Percentiles rank a stretch among this genome's conserved stretches.
These are phyloP conservation scores for Collybia mongolica DNA, from an alignment of 768 basidiomycete genomes.

Conservation along the genomic window DNA sequence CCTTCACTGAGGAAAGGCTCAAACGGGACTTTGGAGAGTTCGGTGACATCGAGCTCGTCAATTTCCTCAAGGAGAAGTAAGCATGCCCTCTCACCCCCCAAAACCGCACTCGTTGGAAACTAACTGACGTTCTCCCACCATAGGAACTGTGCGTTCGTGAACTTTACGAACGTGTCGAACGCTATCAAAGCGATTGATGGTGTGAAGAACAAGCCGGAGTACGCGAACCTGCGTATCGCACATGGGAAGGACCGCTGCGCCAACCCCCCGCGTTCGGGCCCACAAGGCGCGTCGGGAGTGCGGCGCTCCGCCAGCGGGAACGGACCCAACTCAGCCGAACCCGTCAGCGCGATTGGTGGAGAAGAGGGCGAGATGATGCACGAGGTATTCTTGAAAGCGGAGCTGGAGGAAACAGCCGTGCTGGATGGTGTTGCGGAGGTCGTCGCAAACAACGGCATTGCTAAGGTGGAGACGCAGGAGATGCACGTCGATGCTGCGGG, in stretches of 20 bases:
- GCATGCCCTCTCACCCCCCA: conserved; percentile 28
- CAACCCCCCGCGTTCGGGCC: conserved; percentile 84
- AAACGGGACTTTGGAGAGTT: conserved; percentile 93
- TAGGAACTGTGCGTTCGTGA: conserved; percentile 95
- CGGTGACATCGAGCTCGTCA: conserved; percentile 96
- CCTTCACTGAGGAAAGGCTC: conserved; percentile 85
- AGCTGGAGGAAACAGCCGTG: background rate
- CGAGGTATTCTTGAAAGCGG: background rate
- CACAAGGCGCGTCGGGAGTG: conserved; percentile 61
- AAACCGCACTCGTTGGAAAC: background rate
- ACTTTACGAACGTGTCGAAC: conserved; percentile 93
- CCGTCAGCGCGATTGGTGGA: conserved; percentile 30
- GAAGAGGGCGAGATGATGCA: conserved; percentile 21
- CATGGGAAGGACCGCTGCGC: conserved; percentile 97
- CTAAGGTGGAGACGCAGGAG: conserved; percentile 28
- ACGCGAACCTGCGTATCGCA: conserved; percentile 83
- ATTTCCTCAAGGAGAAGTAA: conserved; percentile 91
- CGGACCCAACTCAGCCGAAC: conserved; percentile 27
- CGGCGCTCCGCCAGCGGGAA: conserved; percentile 41
- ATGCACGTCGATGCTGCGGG: conserved; percentile 40
- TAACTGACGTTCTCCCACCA: conserved; percentile 1
- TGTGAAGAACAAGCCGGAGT: conserved; percentile 90
- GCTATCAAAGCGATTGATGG: conserved; percentile 99
- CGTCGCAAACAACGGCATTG: conserved; percentile 22
- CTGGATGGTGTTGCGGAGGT: conserved; percentile 18